Evolutionary conservation across 208 protist genomes (phyloP), one percentile per base, ranked within the genome.

Genomic region (Novymonas esmeraldas): DNA sequence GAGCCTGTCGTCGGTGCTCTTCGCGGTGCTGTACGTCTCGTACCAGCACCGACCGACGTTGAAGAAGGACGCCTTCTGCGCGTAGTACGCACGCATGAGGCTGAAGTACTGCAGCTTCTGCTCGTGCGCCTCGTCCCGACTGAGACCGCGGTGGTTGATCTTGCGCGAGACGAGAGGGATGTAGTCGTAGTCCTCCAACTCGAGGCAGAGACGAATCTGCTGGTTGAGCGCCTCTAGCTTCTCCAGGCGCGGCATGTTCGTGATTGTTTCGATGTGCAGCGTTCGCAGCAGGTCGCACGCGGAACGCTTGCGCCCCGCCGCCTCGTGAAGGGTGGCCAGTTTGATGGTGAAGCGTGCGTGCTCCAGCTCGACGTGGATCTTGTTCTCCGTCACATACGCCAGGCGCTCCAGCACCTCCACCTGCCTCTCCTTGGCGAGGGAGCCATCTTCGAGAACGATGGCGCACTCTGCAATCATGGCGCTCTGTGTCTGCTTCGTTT

Each of bases 321-420:
- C 83, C 60, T 98, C 97, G 62, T 96, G 87, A 3, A 98, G 92
- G 28, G 64, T 87, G 3, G 94, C 94, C 0, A 98, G 78, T 55
- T 92, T 86, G 66, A 95, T 90, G 6, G 96, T 97, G 73, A 99
- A 95, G 33, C 90, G 86, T 6, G 95, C 96, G 60, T 98, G 86
- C 76, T 99, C 93, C 26, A 98, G 84, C 80, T 99, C 97, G 18
- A 99, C 96, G 60, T 98, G 96, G 44, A 99, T 98, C 81, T 98
- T 98, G 80, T 93, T 97, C 44, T 98, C 95, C 9, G 95, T 97
- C 38, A 97, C 85, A 24, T 92, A 78, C 33, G 87, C 84, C 49
- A 99, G 79, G 22, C 84, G 87, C 70, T 97, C 89, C 54, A 99
- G 89, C 49, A 98, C 86, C 55, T 89, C 83, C 39, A 95, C 58